Evolutionary conservation across 1,139 yeast species (phyloP).

Genomic region (Hansenula anomala): DNA sequence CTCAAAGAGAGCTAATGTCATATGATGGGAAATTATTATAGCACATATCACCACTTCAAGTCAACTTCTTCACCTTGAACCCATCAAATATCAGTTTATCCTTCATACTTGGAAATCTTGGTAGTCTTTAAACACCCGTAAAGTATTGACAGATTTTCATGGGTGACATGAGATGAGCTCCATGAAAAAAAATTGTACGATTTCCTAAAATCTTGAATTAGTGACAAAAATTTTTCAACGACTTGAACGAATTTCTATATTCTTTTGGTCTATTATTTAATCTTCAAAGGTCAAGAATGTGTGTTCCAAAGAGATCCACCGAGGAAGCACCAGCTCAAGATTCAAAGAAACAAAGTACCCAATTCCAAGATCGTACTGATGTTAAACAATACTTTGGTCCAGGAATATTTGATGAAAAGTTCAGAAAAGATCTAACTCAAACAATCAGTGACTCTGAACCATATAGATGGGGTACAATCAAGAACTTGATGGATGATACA

Average conservation of each 20-base stretch:
- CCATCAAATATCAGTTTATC: too few relatives aligned
- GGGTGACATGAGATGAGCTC: constrained; percentile 3
- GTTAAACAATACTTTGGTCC: constrained; percentile 47
- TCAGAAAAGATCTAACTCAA: constrained; percentile 36
- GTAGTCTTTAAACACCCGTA: too few relatives aligned
- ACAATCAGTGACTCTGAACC: constrained; percentile 58
- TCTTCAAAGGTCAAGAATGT: neutral
- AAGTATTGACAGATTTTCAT: neutral
- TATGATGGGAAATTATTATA: too few relatives aligned
- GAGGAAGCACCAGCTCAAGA: neutral
- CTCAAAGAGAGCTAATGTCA: too few relatives aligned
- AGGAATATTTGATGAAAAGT: constrained; percentile 46
- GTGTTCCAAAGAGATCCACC: constrained; percentile 1
- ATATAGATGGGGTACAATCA: constrained; percentile 85
- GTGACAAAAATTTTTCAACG: neutral
- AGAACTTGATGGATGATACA: constrained; percentile 67
- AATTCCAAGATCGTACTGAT: constrained; percentile 23
- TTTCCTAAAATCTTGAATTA: neutral
- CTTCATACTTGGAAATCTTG: too few relatives aligned
- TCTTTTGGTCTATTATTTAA: neutral
- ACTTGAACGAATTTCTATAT: neutral
- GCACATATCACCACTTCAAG: too few relatives aligned
- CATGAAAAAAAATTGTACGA: constrained; percentile 1
- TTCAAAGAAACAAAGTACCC: constrained; percentile 11
- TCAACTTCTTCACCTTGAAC: too few relatives aligned